Base-by-base conservation (phyloP, 73 alveolate species). In the Stentor coeruleus region DNA sequence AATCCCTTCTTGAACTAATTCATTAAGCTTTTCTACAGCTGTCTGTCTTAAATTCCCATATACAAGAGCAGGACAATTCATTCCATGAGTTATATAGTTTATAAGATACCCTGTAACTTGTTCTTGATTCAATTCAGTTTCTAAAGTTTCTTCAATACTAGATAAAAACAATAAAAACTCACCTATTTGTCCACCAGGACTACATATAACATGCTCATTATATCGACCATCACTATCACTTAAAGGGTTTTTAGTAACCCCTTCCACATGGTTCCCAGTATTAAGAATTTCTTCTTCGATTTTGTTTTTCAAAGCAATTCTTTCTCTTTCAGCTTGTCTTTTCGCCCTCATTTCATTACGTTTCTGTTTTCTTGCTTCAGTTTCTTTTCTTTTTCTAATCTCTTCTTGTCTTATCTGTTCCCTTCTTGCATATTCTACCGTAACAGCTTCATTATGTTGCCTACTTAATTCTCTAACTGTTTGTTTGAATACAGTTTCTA, bases 241-340 rank as follows among this genome's bases (percentile, higher is more conserved):
- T 72, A 85, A 73, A 74, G 66, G 76, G 55, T 85, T 83, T 66
- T 85, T 86, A 81, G 82, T 89, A 30, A 87, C 73, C 11, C 86
- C 60, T 81, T 89, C 94, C 1, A 74, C 84, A 74, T 59, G 76
- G 81, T 79, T 86, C n/a, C 94, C 94, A 85, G 80, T 80, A 36
- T 81, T 74, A 81, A 89, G 35, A 79, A 89, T 81, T 85, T 89
- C 94, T 15, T 85, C 89, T 72, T 89, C 81, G 73, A 89, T 89
- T 85, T 79, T 83, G 38, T 58, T 11, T 74, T 73, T 81, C 57
- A 89, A 74, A 81, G 74, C 93, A 74, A 85, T 83, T 90, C 84
- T 85, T 85, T 82, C 88, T 60, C 80, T 76, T 73, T 84, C 89
- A 73, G 92, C 86, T 79, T 59, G 74, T 85, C 94, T 85, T 85